phyloP scores from a whole-genome alignment of 257 asterid genomes.

The Solanum chaucha region DNA sequence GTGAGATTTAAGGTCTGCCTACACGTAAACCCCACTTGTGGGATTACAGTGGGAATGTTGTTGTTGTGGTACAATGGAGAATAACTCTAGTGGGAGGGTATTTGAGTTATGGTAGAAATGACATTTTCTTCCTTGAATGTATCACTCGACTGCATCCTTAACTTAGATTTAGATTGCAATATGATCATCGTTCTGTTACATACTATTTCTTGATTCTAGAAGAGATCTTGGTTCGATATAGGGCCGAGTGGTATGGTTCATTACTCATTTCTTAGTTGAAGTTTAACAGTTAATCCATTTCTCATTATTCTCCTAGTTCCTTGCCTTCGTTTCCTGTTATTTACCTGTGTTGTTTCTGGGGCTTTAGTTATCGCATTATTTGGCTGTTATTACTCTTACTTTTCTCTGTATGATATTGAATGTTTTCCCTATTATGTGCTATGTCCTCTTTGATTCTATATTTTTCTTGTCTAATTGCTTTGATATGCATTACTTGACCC shows the following conservation, averaged over 20 bases:
- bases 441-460: neutral
- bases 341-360: neutral
- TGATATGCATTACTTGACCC: neutral
- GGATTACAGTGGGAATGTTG: neutral
- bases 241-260: neutral
- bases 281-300: neutral
- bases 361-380: neutral
- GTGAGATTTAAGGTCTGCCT: neutral
- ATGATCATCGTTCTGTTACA: neutral
- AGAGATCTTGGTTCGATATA: neutral
- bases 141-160: neutral
- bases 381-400: neutral
- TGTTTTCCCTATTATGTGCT: neutral
- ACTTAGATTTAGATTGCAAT: neutral
- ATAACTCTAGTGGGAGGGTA: neutral
- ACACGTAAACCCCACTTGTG: neutral
- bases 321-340: neutral
- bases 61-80: neutral
- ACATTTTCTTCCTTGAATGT: neutral
- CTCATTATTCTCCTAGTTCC: neutral
- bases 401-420: neutral
- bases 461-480: neutral
- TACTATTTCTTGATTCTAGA: neutral
- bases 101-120: neutral
- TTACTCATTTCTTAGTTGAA: neutral